Conservation (phyloP, 2,329 filamentous ascomycete species). For the Aureobasidium sp. region DNA sequence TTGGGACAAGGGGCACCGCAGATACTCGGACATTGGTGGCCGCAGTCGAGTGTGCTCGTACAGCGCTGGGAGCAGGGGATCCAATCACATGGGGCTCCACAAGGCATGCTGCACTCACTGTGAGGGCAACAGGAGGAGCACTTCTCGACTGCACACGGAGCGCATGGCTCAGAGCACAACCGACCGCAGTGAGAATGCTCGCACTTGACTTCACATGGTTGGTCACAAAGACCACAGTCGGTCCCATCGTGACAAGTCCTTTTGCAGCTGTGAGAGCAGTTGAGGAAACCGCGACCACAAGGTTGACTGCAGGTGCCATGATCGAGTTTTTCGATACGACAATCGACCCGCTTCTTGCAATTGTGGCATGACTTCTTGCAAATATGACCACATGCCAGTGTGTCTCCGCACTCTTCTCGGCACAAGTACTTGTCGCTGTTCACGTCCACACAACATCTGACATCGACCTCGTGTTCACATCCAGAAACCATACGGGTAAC, state of each 20-base stretch:
- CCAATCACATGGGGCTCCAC: slow-evolving; percentile 56
- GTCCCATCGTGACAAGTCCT: slow-evolving; percentile 45
- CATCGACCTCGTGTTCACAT: slow-evolving; percentile 48
- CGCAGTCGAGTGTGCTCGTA: slow-evolving; percentile 45
- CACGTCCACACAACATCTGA: slow-evolving; percentile 47
- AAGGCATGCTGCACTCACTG: slow-evolving; percentile 41
- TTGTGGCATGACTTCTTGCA: slow-evolving; percentile 45
- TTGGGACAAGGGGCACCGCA: slow-evolving; percentile 58
- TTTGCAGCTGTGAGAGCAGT: slow-evolving; percentile 52
- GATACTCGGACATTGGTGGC: slow-evolving; percentile 57
- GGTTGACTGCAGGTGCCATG: slow-evolving; percentile 44
- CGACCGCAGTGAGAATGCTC: slow-evolving; percentile 50
- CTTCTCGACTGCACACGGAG: slow-evolving; percentile 40
- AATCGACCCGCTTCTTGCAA: slow-evolving; percentile 39
- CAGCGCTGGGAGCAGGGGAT: slow-evolving; percentile 59
- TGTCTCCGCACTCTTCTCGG: slow-evolving; percentile 36
- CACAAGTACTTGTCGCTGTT: slow-evolving; percentile 40
- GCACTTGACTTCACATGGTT: slow-evolving; percentile 50
- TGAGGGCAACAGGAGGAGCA: slow-evolving; percentile 32
- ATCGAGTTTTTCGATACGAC: slow-evolving; percentile 24
- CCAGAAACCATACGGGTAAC: slow-evolving; percentile 45
- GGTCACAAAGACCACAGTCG: slow-evolving; percentile 42
- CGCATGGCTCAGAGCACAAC: slow-evolving; percentile 53
- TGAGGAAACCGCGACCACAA: slow-evolving; percentile 46
- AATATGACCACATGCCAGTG: slow-evolving; percentile 51